Percentiles rank a stretch among this genome's conserved stretches.
phyloP scores from a whole-genome alignment of 352 stramenopile species.

The Globisporangium paddicum region DNA sequence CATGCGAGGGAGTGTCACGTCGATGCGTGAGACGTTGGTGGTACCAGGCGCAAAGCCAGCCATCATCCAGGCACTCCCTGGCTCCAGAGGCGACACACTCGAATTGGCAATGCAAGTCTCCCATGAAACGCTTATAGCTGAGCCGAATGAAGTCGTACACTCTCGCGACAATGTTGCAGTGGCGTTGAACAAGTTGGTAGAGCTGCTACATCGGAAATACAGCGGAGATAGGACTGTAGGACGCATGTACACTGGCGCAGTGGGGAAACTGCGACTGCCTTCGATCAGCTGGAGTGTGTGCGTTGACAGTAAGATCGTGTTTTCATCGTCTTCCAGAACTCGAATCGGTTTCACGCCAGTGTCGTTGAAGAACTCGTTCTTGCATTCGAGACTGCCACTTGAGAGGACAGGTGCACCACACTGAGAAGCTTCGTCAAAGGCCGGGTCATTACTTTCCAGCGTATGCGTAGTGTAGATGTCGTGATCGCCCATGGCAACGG shows the following conservation, averaged over 20 bases:
- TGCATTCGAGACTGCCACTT: slow-evolving; percentile 19
- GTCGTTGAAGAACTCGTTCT: slow-evolving; percentile 33
- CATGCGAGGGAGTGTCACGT: slow-evolving; percentile 38
- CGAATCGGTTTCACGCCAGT: slow-evolving; percentile 44
- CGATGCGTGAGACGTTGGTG: slow-evolving; percentile 33
- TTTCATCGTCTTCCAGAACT: slow-evolving; percentile 63
- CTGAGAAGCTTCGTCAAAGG: slow-evolving; percentile 34
- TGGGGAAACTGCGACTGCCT: slow-evolving; percentile 44
- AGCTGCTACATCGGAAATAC: slow-evolving; percentile 32
- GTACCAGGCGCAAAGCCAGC: slow-evolving; percentile 28
- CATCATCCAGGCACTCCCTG: slow-evolving; percentile 54
- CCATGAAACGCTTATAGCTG: slow-evolving; percentile 14
- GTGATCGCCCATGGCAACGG: slow-evolving; percentile 46
- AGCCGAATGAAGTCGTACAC: slow-evolving; percentile 20
- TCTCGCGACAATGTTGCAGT: not conserved
- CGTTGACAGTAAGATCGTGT: slow-evolving; percentile 47
- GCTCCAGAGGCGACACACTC: slow-evolving; percentile 20
- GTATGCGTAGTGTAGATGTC: slow-evolving; percentile 45
- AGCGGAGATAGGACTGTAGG: slow-evolving; percentile 17
- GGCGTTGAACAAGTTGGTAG: slow-evolving; percentile 15
- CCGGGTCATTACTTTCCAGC: slow-evolving; percentile 32
- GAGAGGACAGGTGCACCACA: slow-evolving; percentile 10
- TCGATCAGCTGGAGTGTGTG: slow-evolving; percentile 37
- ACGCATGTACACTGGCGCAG: slow-evolving; percentile 27
- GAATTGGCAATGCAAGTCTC: slow-evolving; percentile 38